These are phyloP conservation scores for Mucor saturninus DNA, from an alignment of 371 early-diverging fungal species.

Conservation along the genomic window DNA sequence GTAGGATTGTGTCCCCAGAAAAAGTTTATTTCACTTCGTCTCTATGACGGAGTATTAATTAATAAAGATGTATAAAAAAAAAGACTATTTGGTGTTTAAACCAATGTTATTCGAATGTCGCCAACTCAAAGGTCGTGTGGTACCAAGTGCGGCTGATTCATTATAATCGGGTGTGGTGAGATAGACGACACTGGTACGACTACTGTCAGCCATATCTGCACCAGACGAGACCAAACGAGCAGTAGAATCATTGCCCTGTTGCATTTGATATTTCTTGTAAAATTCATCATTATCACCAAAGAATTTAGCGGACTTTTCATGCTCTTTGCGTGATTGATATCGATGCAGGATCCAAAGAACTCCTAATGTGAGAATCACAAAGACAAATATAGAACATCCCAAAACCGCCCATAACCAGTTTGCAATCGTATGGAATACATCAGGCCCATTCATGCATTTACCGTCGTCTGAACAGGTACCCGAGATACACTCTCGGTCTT, in stretches of 20 bases:
- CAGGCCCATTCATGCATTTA: constrained; percentile 17
- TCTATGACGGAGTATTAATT: constrained; percentile 2
- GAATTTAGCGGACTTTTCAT: constrained; percentile 28
- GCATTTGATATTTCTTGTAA: constrained; percentile 34
- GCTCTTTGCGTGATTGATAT: constrained; percentile 34
- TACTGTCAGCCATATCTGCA: constrained; percentile 5
- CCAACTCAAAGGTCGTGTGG: constrained; percentile 29
- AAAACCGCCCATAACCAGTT: constrained; percentile 31
- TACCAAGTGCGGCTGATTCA: constrained; percentile 37
- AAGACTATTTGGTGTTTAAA: not conserved
- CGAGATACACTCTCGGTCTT: constrained; percentile 31
- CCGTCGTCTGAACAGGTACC: constrained; percentile 25
- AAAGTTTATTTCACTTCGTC: too few species aligned
- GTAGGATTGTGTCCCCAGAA: too few species aligned
- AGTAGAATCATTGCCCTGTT: constrained; percentile 20
- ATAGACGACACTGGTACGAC: constrained; percentile 36
- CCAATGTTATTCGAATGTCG: constrained; percentile 16
- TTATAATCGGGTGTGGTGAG: constrained; percentile 44
- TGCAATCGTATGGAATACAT: constrained; percentile 27
- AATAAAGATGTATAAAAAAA: not conserved
- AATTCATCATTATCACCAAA: constrained; percentile 33
- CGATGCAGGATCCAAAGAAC: constrained; percentile 35
- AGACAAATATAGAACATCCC: constrained; percentile 23
- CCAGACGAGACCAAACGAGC: not conserved
- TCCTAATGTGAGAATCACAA: constrained; percentile 26